Conservation (phyloP, 2,329 filamentous ascomycete species). For the Paradendryphiella salina region DNA sequence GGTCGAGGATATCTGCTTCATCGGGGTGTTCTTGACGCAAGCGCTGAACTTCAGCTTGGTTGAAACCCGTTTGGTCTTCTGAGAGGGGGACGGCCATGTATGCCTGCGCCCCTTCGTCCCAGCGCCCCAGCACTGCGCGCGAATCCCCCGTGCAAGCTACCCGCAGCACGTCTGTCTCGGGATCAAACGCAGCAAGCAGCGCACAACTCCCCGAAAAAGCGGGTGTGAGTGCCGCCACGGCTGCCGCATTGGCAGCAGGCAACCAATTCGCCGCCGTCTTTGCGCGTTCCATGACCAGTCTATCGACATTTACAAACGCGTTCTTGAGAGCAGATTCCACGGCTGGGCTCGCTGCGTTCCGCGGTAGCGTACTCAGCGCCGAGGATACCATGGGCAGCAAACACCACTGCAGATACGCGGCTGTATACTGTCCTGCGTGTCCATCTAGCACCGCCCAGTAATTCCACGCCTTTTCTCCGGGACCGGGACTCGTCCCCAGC, state of each 20-base stretch:
- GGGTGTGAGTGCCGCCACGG: slow-evolving; percentile 38
- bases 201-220: slow-evolving; percentile 64
- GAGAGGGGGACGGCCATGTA: slow-evolving; percentile 62
- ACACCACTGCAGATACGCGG: slow-evolving; percentile 46
- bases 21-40: slow-evolving; percentile 63
- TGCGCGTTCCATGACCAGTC: slow-evolving; percentile 56
- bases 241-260: slow-evolving; percentile 38
- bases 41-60: slow-evolving; percentile 60
- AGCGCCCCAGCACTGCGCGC: slow-evolving; percentile 64
- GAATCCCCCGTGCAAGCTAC: slow-evolving; percentile 71
- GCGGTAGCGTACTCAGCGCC: slow-evolving; percentile 40
- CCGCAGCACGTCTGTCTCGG: slow-evolving; percentile 56
- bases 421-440: slow-evolving; percentile 54
- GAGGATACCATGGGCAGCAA: slow-evolving; percentile 52
- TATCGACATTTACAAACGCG: slow-evolving; percentile 61
- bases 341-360: slow-evolving; percentile 48
- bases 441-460: slow-evolving; percentile 56
- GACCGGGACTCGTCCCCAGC: slow-evolving; percentile 35
- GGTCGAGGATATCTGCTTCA: slow-evolving; percentile 60
- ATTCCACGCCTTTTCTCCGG: slow-evolving; percentile 38
- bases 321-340: slow-evolving; percentile 61
- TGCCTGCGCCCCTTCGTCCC: slow-evolving; percentile 47
- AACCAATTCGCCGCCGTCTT: slow-evolving; percentile 46
- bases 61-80: slow-evolving; percentile 68
- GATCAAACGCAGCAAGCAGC: slow-evolving; percentile 65